These are phyloP conservation scores for Cercospora sp. DNA, from an alignment of 2,329 filamentous ascomycete genomes.

Conservation along the genomic window DNA sequence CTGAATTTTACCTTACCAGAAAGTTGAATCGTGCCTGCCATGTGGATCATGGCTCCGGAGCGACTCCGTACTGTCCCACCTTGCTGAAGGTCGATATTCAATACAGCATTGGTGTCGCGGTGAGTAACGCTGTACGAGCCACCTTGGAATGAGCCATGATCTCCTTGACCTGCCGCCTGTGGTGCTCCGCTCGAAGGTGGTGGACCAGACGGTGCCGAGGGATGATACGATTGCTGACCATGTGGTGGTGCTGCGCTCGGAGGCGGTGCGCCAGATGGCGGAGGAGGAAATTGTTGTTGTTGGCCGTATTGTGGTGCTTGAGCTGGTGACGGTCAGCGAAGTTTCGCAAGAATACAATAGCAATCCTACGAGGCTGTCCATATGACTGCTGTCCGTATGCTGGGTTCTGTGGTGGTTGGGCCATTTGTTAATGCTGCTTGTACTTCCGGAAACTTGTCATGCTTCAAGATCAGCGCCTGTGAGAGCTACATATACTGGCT, in stretches of 20 bases:
- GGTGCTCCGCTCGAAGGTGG: conserved; percentile 31
- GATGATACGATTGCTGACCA: background rate
- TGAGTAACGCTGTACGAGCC: conserved; percentile 90
- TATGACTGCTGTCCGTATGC: background rate
- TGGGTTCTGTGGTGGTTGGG: background rate
- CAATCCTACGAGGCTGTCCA: background rate
- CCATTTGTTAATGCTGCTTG: background rate
- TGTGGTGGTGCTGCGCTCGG: conserved; percentile 29
- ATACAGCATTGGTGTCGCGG: conserved; percentile 79
- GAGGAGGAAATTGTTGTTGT: conserved; percentile 35
- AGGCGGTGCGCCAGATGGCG: conserved; percentile 29
- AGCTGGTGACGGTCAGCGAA: background rate
- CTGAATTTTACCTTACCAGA: conserved; percentile 79
- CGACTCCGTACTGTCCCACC: conserved; percentile 78
- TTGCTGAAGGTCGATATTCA: conserved; percentile 83
- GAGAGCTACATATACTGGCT: background rate
- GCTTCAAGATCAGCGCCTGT: background rate
- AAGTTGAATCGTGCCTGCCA: conserved; percentile 80
- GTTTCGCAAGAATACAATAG: background rate
- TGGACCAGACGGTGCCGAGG: conserved; percentile 37
- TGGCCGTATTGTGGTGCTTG: conserved; percentile 30
- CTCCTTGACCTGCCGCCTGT: conserved; percentile 40
- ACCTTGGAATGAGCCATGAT: conserved; percentile 89
- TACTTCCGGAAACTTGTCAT: background rate
- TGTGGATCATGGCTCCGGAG: conserved; percentile 86